Conservation (phyloP, 2,329 filamentous ascomycete genomes). For the Ploettnerulaceae sp. region DNA sequence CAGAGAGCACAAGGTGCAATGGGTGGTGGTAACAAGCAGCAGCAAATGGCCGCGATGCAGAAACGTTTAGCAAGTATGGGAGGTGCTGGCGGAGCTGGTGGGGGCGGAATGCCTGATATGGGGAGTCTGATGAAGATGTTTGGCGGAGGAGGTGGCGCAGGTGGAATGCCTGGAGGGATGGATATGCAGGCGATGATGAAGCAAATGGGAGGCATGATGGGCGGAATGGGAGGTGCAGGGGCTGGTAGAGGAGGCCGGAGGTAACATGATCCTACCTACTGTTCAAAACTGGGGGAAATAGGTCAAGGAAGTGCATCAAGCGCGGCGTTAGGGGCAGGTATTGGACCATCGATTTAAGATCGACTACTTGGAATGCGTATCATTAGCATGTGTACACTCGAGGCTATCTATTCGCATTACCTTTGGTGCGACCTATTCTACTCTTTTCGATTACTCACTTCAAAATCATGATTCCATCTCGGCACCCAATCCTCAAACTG, state of each 20-base stretch:
- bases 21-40: slow-evolving; percentile 84
- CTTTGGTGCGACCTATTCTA: too few relatives aligned
- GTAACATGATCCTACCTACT: background rate
- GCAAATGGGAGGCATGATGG: slow-evolving; percentile 51
- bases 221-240: slow-evolving; percentile 37
- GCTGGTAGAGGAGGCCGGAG: slow-evolving; percentile 30
- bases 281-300: background rate
- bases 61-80: slow-evolving; percentile 93
- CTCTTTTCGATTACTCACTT: too few relatives aligned
- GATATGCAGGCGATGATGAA: slow-evolving; percentile 79
- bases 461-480: too few relatives aligned
- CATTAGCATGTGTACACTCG: too few relatives aligned
- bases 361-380: background rate
- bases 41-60: slow-evolving; percentile 96
- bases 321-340: slow-evolving; percentile 8
- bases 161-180: slow-evolving; percentile 50
- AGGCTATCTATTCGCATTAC: too few relatives aligned
- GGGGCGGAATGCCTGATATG: slow-evolving; percentile 76
- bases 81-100: slow-evolving; percentile 55
- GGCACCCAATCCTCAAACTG: too few relatives aligned
- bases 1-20: slow-evolving; percentile 87
- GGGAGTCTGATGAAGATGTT: slow-evolving; percentile 89
- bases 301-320: slow-evolving; percentile 8
- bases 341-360: background rate
- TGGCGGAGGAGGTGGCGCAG: slow-evolving; percentile 60